A percentile compares a stretch with the other conserved stretches of the same genome.
These are phyloP conservation scores for Annulohypoxylon moriforme DNA, from an alignment of 495 filamentous ascomycete genomes.

Conservation along the genomic window DNA sequence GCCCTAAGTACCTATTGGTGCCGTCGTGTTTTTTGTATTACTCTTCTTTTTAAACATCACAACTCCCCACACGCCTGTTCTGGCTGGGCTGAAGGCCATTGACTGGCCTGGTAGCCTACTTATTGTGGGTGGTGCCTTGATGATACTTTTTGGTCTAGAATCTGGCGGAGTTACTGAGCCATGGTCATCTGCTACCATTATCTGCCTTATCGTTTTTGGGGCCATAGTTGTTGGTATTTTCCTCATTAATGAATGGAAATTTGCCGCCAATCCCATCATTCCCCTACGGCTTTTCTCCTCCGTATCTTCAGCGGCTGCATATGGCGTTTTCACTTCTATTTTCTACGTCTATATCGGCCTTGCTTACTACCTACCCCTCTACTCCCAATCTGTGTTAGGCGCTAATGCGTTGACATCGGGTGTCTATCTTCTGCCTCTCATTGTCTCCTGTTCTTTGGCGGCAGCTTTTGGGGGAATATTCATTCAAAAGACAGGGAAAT, in stretches of 20 bases:
- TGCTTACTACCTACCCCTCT: slow-evolving; percentile 81
- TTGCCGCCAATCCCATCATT: slow-evolving; percentile 82
- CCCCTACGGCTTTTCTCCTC: slow-evolving; percentile 74
- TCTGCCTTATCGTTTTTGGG: slow-evolving; percentile 84
- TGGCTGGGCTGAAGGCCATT: slow-evolving; percentile 76
- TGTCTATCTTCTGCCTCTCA: slow-evolving; percentile 81
- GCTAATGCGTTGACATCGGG: slow-evolving; percentile 79
- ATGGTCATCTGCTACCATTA: slow-evolving; percentile 78
- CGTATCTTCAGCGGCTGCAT: slow-evolving; percentile 67
- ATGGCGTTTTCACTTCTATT: slow-evolving; percentile 73
- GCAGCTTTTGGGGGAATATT: slow-evolving; percentile 73
- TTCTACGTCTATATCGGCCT: slow-evolving; percentile 69
- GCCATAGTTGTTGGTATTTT: slow-evolving; percentile 70
- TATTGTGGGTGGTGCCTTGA: slow-evolving; percentile 80
- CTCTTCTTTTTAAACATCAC: slow-evolving; percentile 79
- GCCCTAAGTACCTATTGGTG: slow-evolving; percentile 71
- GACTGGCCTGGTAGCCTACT: slow-evolving; percentile 79
- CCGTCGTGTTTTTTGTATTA: slow-evolving; percentile 72
- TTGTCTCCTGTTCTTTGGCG: slow-evolving; percentile 72
- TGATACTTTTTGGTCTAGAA: slow-evolving; percentile 84
- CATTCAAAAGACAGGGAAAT: slow-evolving; percentile 78
- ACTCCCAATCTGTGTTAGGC: slow-evolving; percentile 81
- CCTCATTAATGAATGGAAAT: slow-evolving; percentile 73
- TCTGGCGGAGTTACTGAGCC: slow-evolving; percentile 80
- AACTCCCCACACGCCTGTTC: slow-evolving; percentile 77